These are phyloP conservation scores for Clavariopsis aquatica DNA, from an alignment of 495 filamentous ascomycete genomes.

Conservation along the genomic window DNA sequence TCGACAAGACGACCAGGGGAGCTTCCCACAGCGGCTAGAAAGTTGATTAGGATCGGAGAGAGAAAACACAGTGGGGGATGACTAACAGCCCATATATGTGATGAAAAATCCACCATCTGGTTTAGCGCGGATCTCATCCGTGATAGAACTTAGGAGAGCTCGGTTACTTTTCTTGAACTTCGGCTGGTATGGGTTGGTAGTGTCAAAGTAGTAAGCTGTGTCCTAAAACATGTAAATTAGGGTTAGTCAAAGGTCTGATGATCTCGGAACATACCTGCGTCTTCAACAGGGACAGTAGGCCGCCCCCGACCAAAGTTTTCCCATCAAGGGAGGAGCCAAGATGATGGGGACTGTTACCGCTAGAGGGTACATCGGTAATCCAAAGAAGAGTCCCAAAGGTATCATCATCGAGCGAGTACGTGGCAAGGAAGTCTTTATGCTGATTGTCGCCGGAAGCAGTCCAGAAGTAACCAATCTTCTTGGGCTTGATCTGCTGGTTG, in stretches of 20 bases:
- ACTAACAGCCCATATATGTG: constrained; percentile 56
- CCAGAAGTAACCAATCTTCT: constrained; percentile 70
- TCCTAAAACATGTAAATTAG: constrained; percentile 44
- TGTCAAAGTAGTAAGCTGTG: constrained; percentile 66
- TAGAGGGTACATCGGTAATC: constrained; percentile 61
- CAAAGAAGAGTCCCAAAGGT: constrained; percentile 62
- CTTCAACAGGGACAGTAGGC: constrained; percentile 62
- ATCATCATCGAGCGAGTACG: constrained; percentile 62
- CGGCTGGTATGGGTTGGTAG: constrained; percentile 58
- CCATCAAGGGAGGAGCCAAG: constrained; percentile 59
- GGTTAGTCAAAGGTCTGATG: neutral
- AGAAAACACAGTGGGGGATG: neutral
- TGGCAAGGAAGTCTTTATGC: constrained; percentile 63
- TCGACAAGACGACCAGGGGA: constrained; percentile 61
- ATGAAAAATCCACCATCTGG: constrained; percentile 66
- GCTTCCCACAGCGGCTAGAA: constrained; percentile 54
- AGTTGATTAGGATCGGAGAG: constrained; percentile 22
- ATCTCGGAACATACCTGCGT: constrained; percentile 16
- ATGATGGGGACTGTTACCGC: constrained; percentile 64
- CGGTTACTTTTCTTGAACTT: constrained; percentile 62
- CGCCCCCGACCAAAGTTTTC: constrained; percentile 60
- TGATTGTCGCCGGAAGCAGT: constrained; percentile 61
- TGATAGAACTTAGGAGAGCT: constrained; percentile 57
- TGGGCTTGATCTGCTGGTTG: constrained; percentile 59
- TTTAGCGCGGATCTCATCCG: constrained; percentile 65